A percentile compares a stretch with the other conserved stretches of the same genome.
Evolutionary conservation across 176 grass and related monocot species (phyloP).

Genomic region (Avena sativa): DNA sequence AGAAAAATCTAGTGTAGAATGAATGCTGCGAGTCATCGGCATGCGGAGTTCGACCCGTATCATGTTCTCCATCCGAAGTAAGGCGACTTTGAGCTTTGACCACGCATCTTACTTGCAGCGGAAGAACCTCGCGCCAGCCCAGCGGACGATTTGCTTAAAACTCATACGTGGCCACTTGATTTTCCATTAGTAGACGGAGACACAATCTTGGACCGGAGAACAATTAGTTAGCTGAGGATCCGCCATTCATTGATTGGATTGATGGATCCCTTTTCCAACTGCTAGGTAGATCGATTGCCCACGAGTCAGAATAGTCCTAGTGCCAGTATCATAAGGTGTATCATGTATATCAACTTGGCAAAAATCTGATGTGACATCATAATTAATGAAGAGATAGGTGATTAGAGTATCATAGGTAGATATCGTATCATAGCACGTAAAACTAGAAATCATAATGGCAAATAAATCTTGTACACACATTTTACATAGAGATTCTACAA

Average conservation of each 20-base stretch:
- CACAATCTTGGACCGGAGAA: slow-evolving; percentile 49
- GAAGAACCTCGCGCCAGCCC: slow-evolving; percentile 14
- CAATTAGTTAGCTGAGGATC: not conserved
- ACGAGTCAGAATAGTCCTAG: not conserved
- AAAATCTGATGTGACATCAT: too few species aligned
- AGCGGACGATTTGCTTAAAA: not conserved
- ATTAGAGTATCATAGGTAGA: too few species aligned
- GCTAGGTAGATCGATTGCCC: not conserved
- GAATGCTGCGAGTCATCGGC: not conserved
- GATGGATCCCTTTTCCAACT: not conserved
- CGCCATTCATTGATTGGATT: not conserved
- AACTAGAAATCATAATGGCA: too few species aligned
- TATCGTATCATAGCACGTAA: too few species aligned
- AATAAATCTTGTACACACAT: too few species aligned
- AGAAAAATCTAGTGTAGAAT: not conserved
- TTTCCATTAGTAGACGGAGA: not conserved
- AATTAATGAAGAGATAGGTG: too few species aligned
- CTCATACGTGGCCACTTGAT: not conserved
- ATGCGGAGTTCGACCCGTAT: not conserved
- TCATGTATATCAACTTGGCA: too few species aligned
- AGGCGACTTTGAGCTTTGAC: slow-evolving; percentile 12
- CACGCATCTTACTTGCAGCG: not conserved
- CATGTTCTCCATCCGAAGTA: not conserved
- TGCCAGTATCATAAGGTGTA: too few species aligned
- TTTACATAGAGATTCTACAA: too few species aligned